Percentiles rank a stretch among this genome's conserved stretches.
Evolutionary conservation across 805 yeast genomes (phyloP).

Genomic region (Metschnikowia dekortorum): DNA sequence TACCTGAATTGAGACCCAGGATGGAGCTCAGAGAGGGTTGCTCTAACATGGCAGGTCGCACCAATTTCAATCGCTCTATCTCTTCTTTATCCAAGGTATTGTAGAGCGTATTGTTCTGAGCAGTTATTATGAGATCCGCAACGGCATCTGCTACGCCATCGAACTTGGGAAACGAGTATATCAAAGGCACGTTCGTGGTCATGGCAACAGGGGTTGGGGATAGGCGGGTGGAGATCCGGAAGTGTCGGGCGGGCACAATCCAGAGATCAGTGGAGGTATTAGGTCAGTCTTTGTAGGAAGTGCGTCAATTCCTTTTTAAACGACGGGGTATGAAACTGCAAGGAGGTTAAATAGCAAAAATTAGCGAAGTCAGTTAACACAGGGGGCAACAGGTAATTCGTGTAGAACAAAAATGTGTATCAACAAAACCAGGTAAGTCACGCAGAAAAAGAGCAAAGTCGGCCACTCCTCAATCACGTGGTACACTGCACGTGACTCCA

Average conservation of each 20-base stretch:
- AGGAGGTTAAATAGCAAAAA: background rate
- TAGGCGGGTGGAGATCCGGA: background rate
- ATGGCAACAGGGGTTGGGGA: conserved; percentile 28
- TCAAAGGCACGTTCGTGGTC: conserved; percentile 92
- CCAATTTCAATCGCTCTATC: conserved; percentile 30
- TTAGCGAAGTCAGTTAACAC: conserved; percentile 1
- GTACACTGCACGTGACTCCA: background rate
- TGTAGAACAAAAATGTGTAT: conserved; percentile 1
- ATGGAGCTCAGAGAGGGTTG: conserved; percentile 10
- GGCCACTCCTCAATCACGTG: conserved; percentile 4
- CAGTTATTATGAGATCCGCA: conserved; percentile 87
- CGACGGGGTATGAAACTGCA: background rate
- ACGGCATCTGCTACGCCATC: conserved; percentile 93
- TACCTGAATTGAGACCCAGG: conserved; percentile 1
- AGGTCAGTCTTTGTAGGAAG: background rate
- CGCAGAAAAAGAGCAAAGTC: conserved; percentile 7
- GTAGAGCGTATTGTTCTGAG: conserved; percentile 71
- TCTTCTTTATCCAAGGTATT: conserved; percentile 34
- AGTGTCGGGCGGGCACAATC: conserved; percentile 2
- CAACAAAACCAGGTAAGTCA: conserved; percentile 4
- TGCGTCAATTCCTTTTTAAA: background rate
- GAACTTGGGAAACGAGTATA: conserved; percentile 88
- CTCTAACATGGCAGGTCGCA: conserved; percentile 15
- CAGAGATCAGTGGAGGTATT: background rate
- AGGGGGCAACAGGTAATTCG: background rate